A percentile compares a stretch with the other conserved stretches of the same genome.
Evolutionary conservation across 352 stramenopile genomes (phyloP).

Genomic region (Globisporangium alternatum): DNA sequence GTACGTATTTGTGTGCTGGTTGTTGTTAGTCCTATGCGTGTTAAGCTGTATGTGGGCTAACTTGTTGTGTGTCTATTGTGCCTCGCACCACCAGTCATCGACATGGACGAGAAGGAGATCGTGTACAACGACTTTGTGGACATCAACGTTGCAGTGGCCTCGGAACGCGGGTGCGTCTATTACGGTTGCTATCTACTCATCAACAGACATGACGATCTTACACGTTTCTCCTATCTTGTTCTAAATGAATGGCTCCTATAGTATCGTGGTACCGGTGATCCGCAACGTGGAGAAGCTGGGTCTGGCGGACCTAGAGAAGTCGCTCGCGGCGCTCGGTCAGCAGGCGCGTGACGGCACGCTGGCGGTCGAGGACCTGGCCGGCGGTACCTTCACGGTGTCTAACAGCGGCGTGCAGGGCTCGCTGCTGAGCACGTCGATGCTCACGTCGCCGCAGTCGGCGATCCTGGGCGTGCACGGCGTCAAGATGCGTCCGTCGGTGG

Average conservation of each 20-base stretch:
- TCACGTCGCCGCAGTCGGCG: constrained; percentile 97
- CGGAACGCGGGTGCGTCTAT: constrained; percentile 76
- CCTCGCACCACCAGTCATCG: constrained; percentile 78
- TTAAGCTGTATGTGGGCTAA: not conserved
- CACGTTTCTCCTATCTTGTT: not conserved
- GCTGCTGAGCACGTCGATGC: constrained; percentile 98
- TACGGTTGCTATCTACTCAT: not conserved
- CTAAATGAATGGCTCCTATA: constrained; percentile 13
- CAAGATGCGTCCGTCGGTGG: constrained; percentile 94
- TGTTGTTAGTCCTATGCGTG: not conserved
- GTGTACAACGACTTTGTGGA: constrained; percentile 99
- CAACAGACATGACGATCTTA: not conserved
- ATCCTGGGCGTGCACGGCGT: constrained; percentile 98
- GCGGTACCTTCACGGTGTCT: constrained; percentile 98
- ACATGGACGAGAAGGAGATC: constrained; percentile 98
- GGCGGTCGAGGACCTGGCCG: constrained; percentile 92
- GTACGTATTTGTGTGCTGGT: constrained; percentile 33
- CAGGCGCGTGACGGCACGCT: constrained; percentile 65
- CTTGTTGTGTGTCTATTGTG: constrained; percentile 6
- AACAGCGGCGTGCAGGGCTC: constrained; percentile 97
- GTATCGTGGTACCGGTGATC: constrained; percentile 98
- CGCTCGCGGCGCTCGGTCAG: constrained; percentile 88
- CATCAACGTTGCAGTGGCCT: constrained; percentile 97
- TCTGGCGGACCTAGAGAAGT: constrained; percentile 96
- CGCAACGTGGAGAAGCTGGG: constrained; percentile 96